These are phyloP conservation scores for Podosphaera fusca DNA, from an alignment of 2,329 filamentous ascomycete genomes.

Conservation along the genomic window DNA sequence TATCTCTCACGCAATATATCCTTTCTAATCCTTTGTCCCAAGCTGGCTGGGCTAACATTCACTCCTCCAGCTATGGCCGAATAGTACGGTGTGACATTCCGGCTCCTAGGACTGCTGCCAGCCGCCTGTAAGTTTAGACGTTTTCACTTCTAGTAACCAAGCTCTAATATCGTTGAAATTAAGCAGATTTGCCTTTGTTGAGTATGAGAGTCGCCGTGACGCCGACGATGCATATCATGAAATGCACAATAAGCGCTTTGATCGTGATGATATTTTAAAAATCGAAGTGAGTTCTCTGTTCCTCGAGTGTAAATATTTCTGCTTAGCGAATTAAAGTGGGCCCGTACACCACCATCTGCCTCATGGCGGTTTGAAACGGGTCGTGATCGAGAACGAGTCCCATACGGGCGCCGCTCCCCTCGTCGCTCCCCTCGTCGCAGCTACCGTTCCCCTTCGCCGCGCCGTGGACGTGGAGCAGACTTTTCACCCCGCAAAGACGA, in stretches of 20 bases:
- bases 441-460: slow-evolving; percentile 55
- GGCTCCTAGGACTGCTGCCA: slow-evolving; percentile 77
- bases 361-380: slow-evolving; percentile 97
- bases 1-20: slow-evolving; percentile 10
- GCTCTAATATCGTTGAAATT: slow-evolving; percentile 17
- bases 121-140: slow-evolving; percentile 58
- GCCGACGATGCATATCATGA: slow-evolving; percentile 98
- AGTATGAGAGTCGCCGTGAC: slow-evolving; percentile 96
- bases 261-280: slow-evolving; percentile 84
- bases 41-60: slow-evolving; percentile 10
- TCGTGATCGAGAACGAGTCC: slow-evolving; percentile 37
- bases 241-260: slow-evolving; percentile 99
- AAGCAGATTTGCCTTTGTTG: slow-evolving; percentile 80
- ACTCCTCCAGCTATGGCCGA: slow-evolving; percentile 58
- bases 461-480: slow-evolving; percentile 46
- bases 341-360: slow-evolving; percentile 86
- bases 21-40: slow-evolving; percentile 8
- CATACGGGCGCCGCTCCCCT: slow-evolving; percentile 6
- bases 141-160: slow-evolving; percentile 5
- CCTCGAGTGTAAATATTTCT: background rate
- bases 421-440: slow-evolving; percentile 37
- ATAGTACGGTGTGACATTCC: slow-evolving; percentile 97
- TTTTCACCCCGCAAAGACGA: slow-evolving; percentile 81
- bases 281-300: slow-evolving; percentile 50
- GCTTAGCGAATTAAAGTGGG: slow-evolving; percentile 46